Evolutionary conservation across 108 stramenopile genomes (phyloP).

Genomic region (Craspedostauros australis): DNA sequence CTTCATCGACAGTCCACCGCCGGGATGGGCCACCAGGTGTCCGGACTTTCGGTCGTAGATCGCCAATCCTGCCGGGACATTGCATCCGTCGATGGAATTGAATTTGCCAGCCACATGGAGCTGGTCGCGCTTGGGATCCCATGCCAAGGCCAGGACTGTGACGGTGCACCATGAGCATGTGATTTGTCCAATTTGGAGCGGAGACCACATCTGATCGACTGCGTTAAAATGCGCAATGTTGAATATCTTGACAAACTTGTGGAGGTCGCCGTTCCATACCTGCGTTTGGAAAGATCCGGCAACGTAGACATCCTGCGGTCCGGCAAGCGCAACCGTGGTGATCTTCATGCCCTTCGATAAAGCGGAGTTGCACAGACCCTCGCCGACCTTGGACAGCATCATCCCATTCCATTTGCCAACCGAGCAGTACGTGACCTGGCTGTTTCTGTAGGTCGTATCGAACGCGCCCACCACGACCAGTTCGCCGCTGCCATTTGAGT

Average conservation of each 20-base stretch:
- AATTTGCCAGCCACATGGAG: constrained; percentile 89
- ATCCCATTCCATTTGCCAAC: constrained; percentile 87
- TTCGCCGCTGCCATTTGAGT: constrained; percentile 40
- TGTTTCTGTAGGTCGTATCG: constrained; percentile 87
- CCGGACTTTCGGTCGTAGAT: constrained; percentile 81
- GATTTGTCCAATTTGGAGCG: constrained; percentile 84
- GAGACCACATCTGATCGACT: constrained; percentile 79
- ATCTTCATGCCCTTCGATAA: constrained; percentile 87
- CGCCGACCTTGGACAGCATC: constrained; percentile 80
- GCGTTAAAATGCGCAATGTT: constrained; percentile 91
- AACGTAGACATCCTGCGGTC: constrained; percentile 78
- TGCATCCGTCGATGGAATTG: constrained; percentile 80
- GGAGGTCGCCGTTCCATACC: constrained; percentile 90
- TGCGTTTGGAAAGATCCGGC: constrained; percentile 91
- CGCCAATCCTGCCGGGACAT: constrained; percentile 77
- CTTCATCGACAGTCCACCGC: constrained; percentile 75
- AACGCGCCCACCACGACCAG: constrained; percentile 92
- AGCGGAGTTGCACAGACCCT: constrained; percentile 90
- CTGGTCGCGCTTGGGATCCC: constrained; percentile 81
- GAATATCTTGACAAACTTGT: constrained; percentile 90
- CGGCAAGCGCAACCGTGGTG: constrained; percentile 74
- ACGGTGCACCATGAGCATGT: constrained; percentile 91
- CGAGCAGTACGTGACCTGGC: constrained; percentile 92
- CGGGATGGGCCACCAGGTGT: constrained; percentile 81
- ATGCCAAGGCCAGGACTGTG: constrained; percentile 84